phyloP scores from a whole-genome alignment of 805 yeast species.

The Kluyveromyces starmeri region DNA sequence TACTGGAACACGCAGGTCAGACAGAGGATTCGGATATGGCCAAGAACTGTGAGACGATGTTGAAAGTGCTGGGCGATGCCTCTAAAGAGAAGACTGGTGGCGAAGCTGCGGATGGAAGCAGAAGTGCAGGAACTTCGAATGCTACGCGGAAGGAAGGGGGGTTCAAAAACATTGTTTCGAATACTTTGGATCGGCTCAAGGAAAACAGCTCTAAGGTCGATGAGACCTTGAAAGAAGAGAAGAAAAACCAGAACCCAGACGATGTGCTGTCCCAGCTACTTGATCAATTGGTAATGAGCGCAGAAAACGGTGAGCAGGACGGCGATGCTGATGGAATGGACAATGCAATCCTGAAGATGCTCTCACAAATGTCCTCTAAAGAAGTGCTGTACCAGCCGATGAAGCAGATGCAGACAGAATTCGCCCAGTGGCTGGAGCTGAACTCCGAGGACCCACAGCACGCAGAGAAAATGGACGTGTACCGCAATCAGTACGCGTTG shows the following conservation, averaged over 20 bases:
- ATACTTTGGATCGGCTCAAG: conserved; percentile 71
- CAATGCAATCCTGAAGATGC: conserved; percentile 60
- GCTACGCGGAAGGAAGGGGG: conserved; percentile 19
- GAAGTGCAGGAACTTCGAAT: conserved; percentile 9
- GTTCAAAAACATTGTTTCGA: conserved; percentile 69
- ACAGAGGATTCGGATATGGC: conserved; percentile 17
- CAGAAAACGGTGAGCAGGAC: conserved; percentile 25
- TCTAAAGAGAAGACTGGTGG: conserved; percentile 23
- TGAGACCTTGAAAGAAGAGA: conserved; percentile 41
- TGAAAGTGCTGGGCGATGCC: conserved; percentile 21
- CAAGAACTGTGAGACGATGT: conserved; percentile 31
- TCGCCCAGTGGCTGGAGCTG: conserved; percentile 58
- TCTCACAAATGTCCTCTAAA: conserved; percentile 75
- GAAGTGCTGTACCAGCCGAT: conserved; percentile 83
- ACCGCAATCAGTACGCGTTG: conserved; percentile 51
- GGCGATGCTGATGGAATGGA: conserved; percentile 37
- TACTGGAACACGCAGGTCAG: conserved; percentile 18
- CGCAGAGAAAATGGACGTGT: conserved; percentile 42
- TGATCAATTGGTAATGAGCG: conserved; percentile 45
- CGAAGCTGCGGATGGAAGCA: no score
- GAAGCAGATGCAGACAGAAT: conserved; percentile 66
- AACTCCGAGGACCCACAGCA: conserved; percentile 37
- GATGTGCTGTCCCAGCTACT: conserved; percentile 56
- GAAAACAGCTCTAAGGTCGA: conserved; percentile 69
- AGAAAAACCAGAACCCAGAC: conserved; percentile 37